Evolutionary conservation across 345 rosid species (phyloP).

Genomic region (Boechera stricta): DNA sequence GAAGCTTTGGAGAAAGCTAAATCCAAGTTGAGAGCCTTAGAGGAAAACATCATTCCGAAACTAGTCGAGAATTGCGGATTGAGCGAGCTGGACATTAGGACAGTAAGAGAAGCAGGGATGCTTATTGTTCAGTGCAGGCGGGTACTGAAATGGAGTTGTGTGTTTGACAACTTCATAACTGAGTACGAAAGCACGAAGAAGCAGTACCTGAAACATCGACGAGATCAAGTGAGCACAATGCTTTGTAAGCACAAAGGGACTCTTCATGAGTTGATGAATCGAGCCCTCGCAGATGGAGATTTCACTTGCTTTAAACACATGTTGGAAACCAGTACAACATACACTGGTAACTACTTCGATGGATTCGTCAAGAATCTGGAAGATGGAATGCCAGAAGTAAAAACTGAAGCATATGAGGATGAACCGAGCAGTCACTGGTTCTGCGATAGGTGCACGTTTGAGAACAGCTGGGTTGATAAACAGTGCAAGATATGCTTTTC

Average conservation of each 20-base stretch:
- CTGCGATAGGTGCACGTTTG: conserved; percentile 16
- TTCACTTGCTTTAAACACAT: not conserved
- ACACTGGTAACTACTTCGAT: conserved; percentile 8
- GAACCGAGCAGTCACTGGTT: not conserved
- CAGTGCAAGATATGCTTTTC: conserved; percentile 9
- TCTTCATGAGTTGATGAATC: not conserved
- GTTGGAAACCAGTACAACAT: not conserved
- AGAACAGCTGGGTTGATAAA: not conserved
- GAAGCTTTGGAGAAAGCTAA: not conserved
- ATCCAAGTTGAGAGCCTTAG: not conserved
- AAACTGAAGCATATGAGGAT: conserved; percentile 2
- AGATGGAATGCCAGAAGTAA: conserved; percentile 30
- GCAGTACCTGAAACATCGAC: conserved; percentile 2
- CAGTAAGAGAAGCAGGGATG: conserved; percentile 12
- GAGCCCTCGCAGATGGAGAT: not conserved
- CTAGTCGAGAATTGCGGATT: not conserved
- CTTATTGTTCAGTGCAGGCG: conserved; percentile 17
- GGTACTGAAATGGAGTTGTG: conserved; percentile 34
- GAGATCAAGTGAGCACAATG: not conserved
- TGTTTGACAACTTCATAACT: not conserved
- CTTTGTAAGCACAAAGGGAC: not conserved
- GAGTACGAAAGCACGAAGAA: conserved; percentile 22
- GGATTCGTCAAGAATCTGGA: conserved; percentile 18
- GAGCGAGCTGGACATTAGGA: not conserved
- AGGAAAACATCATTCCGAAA: not conserved